These are phyloP conservation scores for Lichtheimia corymbifera DNA, from an alignment of 371 early-diverging fungal genomes.

Conservation along the genomic window DNA sequence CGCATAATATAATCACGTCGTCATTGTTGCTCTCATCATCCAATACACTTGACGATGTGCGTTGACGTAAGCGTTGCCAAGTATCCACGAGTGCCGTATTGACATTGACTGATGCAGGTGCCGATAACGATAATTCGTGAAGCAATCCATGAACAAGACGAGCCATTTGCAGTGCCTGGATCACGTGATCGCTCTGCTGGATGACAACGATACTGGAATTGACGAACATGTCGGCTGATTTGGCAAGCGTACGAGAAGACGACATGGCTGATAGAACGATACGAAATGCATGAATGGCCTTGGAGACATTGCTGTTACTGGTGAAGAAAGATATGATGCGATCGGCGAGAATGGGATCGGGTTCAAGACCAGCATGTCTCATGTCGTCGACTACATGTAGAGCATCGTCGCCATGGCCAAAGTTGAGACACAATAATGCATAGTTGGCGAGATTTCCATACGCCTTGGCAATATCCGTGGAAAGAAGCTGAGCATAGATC, in stretches of 20 bases:
- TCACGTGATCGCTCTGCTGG: too few relatives aligned
- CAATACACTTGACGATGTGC: too few relatives aligned
- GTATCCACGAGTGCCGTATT: too few relatives aligned
- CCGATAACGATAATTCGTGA: too few relatives aligned
- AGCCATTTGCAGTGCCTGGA: too few relatives aligned
- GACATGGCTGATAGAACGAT: conserved; percentile 29
- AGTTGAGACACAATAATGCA: conserved; percentile 39
- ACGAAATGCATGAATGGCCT: conserved; percentile 32
- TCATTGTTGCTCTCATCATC: too few relatives aligned
- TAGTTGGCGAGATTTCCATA: conserved; percentile 53
- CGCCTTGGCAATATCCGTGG: conserved; percentile 42
- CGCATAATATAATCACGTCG: too few relatives aligned
- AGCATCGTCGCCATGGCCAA: conserved; percentile 20
- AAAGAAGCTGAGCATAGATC: conserved; percentile 31
- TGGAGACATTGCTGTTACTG: conserved; percentile 8
- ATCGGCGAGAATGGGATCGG: conserved; percentile 38
- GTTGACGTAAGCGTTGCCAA: too few relatives aligned
- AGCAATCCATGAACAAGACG: too few relatives aligned
- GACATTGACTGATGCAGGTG: too few relatives aligned
- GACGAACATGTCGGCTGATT: background rate
- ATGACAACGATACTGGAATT: too few relatives aligned
- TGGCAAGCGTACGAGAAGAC: conserved; percentile 4
- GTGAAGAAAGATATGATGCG: conserved; percentile 30
- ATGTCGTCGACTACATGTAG: conserved; percentile 38
- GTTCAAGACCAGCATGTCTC: conserved; percentile 36